Conservation (phyloP, 805 yeast species). For the Saccharomycopsis javanensis region DNA sequence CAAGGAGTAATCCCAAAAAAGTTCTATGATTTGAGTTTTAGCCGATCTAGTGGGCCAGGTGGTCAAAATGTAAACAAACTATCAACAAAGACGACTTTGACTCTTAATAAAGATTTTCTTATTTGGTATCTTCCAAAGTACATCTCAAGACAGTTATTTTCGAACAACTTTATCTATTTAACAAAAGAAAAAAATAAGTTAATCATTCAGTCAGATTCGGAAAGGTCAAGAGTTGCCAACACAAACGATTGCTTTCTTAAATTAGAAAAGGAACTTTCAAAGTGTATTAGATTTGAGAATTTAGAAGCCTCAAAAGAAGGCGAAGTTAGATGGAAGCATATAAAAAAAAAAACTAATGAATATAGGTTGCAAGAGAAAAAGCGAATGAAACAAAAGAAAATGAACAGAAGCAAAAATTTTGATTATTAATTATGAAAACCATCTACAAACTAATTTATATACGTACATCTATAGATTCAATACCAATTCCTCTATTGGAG, state of each 20-base stretch:
- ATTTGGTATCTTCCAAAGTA: slow-evolving; percentile 38
- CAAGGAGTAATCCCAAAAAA: slow-evolving; percentile 32
- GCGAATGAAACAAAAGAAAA: slow-evolving; percentile 28
- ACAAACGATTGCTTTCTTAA: slow-evolving; percentile 50
- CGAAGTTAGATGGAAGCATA: slow-evolving; percentile 40
- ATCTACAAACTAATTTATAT: no score
- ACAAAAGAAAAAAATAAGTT: slow-evolving; percentile 44
- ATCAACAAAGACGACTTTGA: slow-evolving; percentile 51
- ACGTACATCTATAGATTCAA: not conserved
- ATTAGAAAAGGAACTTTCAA: slow-evolving; percentile 42
- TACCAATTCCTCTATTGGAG: slow-evolving; percentile 7
- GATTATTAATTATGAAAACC: not conserved
- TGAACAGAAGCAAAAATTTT: slow-evolving; percentile 23
- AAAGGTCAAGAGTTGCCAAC: slow-evolving; percentile 51
- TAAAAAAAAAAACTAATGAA: slow-evolving; percentile 27
- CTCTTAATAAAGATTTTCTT: slow-evolving; percentile 42
- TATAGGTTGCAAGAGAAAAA: slow-evolving; percentile 30
- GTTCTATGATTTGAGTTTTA: slow-evolving; percentile 36
- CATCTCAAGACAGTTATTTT: slow-evolving; percentile 33
- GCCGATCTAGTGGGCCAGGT: slow-evolving; percentile 74
- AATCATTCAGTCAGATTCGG: slow-evolving; percentile 49
- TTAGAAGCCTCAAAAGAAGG: slow-evolving; percentile 35
- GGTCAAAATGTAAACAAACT: slow-evolving; percentile 78
- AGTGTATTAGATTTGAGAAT: slow-evolving; percentile 35
- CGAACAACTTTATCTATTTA: slow-evolving; percentile 39